These are phyloP conservation scores for Rhynchospora pubera DNA, from an alignment of 176 grass and related monocot species.

Conservation along the genomic window DNA sequence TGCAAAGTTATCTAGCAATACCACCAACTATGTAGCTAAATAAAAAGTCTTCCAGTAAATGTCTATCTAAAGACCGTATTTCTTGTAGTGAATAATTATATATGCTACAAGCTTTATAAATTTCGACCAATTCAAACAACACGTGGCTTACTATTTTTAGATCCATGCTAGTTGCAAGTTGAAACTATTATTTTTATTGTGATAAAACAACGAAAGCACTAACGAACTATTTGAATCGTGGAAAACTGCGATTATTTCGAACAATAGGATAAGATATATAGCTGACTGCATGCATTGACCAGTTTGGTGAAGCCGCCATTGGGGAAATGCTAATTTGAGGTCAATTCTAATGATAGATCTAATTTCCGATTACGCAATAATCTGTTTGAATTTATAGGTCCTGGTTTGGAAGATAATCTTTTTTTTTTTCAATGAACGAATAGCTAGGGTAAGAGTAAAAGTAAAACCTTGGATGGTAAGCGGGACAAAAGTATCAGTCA, in stretches of 20 bases:
- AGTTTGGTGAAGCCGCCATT: not conserved
- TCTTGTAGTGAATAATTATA: too few species aligned
- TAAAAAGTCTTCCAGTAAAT: too few species aligned
- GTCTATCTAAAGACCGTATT: too few species aligned
- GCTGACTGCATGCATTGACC: not conserved
- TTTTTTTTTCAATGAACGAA: too few species aligned
- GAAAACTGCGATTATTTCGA: not conserved
- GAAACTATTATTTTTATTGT: not conserved
- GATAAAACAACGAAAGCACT: not conserved
- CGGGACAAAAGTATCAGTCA: too few species aligned
- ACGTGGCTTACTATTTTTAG: not conserved
- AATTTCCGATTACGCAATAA: not conserved
- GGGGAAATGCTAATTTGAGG: not conserved
- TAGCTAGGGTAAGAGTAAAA: too few species aligned
- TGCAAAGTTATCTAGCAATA: too few species aligned
- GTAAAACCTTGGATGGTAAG: too few species aligned
- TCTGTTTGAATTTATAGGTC: not conserved
- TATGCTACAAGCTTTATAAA: not conserved
- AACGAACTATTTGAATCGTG: not conserved
- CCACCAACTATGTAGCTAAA: too few species aligned
- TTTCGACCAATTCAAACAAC: not conserved
- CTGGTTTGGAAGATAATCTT: too few species aligned
- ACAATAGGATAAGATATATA: not conserved
- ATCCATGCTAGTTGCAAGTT: not conserved
- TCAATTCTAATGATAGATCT: not conserved